Conservation (phyloP, 768 basidiomycete genomes). For the Russula sp. region DNA sequence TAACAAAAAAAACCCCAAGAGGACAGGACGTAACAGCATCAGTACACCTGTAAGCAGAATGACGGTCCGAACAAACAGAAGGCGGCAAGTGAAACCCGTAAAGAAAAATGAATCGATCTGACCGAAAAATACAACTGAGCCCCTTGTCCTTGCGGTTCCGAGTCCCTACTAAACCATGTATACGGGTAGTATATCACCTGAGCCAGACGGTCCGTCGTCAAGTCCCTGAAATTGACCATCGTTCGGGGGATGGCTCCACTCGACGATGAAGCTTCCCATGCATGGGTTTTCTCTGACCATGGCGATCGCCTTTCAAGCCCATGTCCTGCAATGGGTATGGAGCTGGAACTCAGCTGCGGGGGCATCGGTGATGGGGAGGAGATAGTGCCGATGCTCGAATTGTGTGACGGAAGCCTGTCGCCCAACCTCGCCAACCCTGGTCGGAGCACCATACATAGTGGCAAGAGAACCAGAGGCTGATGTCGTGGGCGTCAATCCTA, state of each 20-base stretch:
- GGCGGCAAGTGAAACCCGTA: no score
- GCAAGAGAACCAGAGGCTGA: background rate
- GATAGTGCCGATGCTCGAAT: background rate
- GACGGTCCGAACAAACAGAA: no score
- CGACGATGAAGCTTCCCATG: background rate
- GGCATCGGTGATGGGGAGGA: slow-evolving; percentile 10
- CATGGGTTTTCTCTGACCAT: slow-evolving; percentile 11
- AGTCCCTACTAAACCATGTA: no score
- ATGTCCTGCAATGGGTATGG: background rate
- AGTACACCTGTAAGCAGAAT: no score
- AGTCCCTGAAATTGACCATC: slow-evolving; percentile 6
- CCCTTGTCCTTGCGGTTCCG: no score
- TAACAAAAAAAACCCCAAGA: no score
- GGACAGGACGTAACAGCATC: no score
- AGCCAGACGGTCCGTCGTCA: background rate
- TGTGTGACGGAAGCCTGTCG: slow-evolving; percentile 6
- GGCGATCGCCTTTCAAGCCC: slow-evolving; percentile 1
- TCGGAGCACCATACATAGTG: background rate
- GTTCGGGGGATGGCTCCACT: background rate
- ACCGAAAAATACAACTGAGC: no score
- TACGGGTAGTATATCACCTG: no score
- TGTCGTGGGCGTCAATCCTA: background rate
- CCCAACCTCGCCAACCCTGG: slow-evolving; percentile 1
- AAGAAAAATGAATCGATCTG: no score
- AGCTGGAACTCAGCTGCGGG: background rate